Conservation (phyloP, 2,329 filamentous ascomycete genomes). For the Aspergillus sp. region DNA sequence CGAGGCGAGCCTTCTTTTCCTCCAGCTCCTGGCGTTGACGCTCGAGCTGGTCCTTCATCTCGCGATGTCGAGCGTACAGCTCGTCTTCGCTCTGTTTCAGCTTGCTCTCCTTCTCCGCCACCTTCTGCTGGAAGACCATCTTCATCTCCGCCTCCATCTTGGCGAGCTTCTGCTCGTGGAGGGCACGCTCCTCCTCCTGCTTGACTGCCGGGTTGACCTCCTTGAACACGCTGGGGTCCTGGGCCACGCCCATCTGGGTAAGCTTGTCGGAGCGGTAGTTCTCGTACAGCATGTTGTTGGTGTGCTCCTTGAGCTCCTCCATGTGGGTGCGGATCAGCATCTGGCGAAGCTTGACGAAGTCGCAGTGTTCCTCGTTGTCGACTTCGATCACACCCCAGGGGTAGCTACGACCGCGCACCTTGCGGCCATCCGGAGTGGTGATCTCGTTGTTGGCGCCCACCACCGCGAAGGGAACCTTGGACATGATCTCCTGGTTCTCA, state of each 20-base stretch:
- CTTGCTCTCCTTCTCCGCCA: conserved; percentile 99
- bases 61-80: conserved; percentile 92
- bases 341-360: conserved; percentile 99
- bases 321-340: conserved; percentile 99
- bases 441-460: conserved; percentile 97
- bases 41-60: conserved; percentile 99
- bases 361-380: conserved; percentile 99
- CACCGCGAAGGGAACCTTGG: conserved; percentile 97
- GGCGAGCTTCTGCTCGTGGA: conserved; percentile 99
- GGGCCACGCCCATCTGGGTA: conserved; percentile 94
- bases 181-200: conserved; percentile 96
- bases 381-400: conserved; percentile 99
- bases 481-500: conserved; percentile 99
- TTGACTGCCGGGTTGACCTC: conserved; percentile 99
- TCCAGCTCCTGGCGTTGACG: conserved; percentile 92
- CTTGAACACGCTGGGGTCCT: conserved; percentile 99
- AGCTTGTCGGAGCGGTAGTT: conserved; percentile 99
- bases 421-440: conserved; percentile 83
- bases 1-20: conserved; percentile 95
- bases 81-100: conserved; percentile 99
- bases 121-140: conserved; percentile 99
- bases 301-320: conserved; percentile 99
- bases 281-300: conserved; percentile 98
- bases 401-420: conserved; percentile 92
- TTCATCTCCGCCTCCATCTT: conserved; percentile 99